phyloP scores from a whole-genome alignment of 169 alveolate genomes.

The Cardiosporidium cionae region DNA sequence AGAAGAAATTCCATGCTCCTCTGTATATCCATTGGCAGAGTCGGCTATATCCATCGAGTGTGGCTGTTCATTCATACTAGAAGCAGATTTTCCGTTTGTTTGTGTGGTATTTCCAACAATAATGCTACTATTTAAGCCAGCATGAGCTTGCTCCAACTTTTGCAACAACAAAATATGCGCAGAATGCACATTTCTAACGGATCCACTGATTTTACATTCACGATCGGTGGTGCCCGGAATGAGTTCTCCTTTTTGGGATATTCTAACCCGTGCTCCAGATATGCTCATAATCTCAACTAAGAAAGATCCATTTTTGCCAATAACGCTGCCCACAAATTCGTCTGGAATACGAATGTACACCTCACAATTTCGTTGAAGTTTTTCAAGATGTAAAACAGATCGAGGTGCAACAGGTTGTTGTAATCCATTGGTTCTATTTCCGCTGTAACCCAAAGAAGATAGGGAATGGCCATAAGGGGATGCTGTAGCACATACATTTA shows the following conservation, averaged over 20 bases:
- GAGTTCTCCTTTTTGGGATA: conserved; percentile 26
- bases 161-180: conserved; percentile 14
- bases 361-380: too few relatives aligned
- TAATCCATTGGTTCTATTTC: too few relatives aligned
- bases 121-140: too few relatives aligned
- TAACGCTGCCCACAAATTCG: conserved; percentile 6
- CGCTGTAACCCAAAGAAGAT: too few relatives aligned
- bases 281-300: conserved; percentile 1
- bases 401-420: too few relatives aligned
- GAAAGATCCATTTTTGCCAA: conserved; percentile 13
- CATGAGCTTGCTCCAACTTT: conserved; percentile 2
- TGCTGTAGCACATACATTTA: neutral
- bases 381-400: too few relatives aligned
- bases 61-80: too few relatives aligned
- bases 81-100: too few relatives aligned
- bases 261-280: conserved; percentile 13
- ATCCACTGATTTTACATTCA: neutral
- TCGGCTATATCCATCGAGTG: too few relatives aligned
- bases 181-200: conserved; percentile 13
- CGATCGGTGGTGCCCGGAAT: conserved; percentile 19
- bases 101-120: too few relatives aligned
- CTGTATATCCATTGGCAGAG: too few relatives aligned
- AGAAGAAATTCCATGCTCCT: too few relatives aligned
- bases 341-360: conserved; percentile 13
- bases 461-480: neutral